Conservation (phyloP, 179 eudicot species). For the Beta corolliflora region DNA sequence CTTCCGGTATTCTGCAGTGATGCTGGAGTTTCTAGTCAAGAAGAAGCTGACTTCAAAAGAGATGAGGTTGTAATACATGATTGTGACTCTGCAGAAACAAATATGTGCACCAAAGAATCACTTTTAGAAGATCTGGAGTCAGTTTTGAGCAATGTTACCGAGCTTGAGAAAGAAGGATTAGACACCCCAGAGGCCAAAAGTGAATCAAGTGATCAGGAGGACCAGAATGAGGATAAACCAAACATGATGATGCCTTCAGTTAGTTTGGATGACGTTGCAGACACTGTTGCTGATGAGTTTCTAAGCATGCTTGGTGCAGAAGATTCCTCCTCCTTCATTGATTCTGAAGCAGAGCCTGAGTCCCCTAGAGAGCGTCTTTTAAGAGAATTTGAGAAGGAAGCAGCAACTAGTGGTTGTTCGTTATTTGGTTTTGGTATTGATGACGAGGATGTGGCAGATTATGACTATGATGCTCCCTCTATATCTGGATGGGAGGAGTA, state of each 20-base stretch:
- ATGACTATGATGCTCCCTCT: conserved; percentile 44
- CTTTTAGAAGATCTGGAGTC: conserved; percentile 69
- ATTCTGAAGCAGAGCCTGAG: conserved; percentile 77
- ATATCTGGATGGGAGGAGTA: conserved; percentile 46
- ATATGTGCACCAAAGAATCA: conserved; percentile 45
- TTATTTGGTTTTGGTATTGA: conserved; percentile 62
- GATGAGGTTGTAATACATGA: conserved; percentile 36
- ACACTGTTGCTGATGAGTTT: conserved; percentile 78
- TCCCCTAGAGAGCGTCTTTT: conserved; percentile 91
- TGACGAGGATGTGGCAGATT: conserved; percentile 40
- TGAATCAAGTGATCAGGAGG: conserved; percentile 41
- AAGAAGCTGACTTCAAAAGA: conserved; percentile 26
- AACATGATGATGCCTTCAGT: conserved; percentile 44
- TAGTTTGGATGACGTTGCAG: conserved; percentile 67
- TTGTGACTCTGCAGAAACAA: conserved; percentile 32
- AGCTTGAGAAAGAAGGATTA: conserved; percentile 50
- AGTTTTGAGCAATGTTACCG: conserved; percentile 55
- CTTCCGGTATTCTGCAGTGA: conserved; percentile 14
- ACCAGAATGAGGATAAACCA: conserved; percentile 33
- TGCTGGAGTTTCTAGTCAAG: conserved; percentile 12
- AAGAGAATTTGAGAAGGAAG: conserved; percentile 80
- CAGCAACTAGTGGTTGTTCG: conserved; percentile 72
- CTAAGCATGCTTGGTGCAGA: conserved; percentile 78
- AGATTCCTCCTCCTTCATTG: conserved; percentile 57
- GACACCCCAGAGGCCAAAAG: conserved; percentile 57